Conservation (phyloP, 768 basidiomycete genomes). For the Flagelloscypha sp. region DNA sequence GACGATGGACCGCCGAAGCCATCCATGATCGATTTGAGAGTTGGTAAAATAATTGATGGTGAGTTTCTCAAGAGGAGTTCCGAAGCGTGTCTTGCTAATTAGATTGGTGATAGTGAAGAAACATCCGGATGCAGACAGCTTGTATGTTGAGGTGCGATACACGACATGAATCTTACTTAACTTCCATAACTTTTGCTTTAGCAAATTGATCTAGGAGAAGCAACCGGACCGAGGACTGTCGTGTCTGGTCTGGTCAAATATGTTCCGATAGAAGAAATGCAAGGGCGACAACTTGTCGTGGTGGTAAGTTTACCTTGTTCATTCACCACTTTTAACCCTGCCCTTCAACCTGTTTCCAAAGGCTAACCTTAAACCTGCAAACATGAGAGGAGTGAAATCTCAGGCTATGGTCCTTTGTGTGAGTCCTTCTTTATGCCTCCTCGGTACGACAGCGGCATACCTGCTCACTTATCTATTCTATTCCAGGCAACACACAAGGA, state of each 20-base stretch:
- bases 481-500: conserved; percentile 81
- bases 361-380: conserved; percentile 94
- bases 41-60: conserved; percentile 94
- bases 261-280: conserved; percentile 92
- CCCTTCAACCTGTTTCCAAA: conserved; percentile 17
- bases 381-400: conserved; percentile 96
- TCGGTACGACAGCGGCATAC: no score
- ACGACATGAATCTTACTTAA: neutral
- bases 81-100: neutral
- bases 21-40: conserved; percentile 94
- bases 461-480: conserved; percentile 1
- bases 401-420: conserved; percentile 97
- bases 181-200: conserved; percentile 20
- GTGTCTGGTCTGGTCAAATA: conserved; percentile 96
- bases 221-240: conserved; percentile 88
- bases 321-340: neutral
- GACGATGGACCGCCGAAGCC: conserved; percentile 79
- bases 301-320: conserved; percentile 62
- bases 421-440: conserved; percentile 20
- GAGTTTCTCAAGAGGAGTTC: conserved; percentile 24
- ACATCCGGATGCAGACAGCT: conserved; percentile 94
- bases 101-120: conserved; percentile 58
- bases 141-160: conserved; percentile 92
- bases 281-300: conserved; percentile 71
- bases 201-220: conserved; percentile 96